These are phyloP conservation scores for Colletotrichum eleusines DNA, from an alignment of 2,329 filamentous ascomycete species.

Conservation along the genomic window DNA sequence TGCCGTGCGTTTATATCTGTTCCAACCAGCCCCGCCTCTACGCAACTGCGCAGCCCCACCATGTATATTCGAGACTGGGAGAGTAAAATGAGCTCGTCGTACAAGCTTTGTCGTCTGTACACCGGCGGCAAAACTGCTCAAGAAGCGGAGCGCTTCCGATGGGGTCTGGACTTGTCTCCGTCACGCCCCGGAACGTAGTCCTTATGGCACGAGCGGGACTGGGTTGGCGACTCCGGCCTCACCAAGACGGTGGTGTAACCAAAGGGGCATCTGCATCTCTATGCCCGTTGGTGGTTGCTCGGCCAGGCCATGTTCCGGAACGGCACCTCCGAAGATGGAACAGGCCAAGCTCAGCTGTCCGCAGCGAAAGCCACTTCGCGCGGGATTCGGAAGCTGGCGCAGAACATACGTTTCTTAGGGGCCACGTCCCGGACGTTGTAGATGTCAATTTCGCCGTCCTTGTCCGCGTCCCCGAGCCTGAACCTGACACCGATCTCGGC, in stretches of 20 bases:
- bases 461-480: constrained; percentile 59
- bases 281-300: constrained; percentile 2
- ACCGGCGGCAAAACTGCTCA: constrained; percentile 26
- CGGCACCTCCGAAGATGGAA: not conserved
- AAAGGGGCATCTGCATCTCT: constrained; percentile 3
- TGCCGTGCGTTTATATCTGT: constrained; percentile 24
- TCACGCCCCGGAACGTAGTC: constrained; percentile 17
- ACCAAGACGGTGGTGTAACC: not conserved
- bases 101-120: constrained; percentile 6
- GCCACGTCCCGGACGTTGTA: constrained; percentile 87
- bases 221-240: not conserved
- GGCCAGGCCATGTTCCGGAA: constrained; percentile 1
- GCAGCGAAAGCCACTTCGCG: constrained; percentile 81
- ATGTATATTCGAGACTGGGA: not conserved
- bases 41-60: constrained; percentile 14
- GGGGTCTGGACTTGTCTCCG: constrained; percentile 6
- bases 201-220: constrained; percentile 9
- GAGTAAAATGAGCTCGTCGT: constrained; percentile 8
- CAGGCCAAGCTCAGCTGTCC: constrained; percentile 14
- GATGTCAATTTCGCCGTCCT: constrained; percentile 65
- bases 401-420: constrained; percentile 96
- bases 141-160: constrained; percentile 17
- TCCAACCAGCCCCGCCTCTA: constrained; percentile 6
- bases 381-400: constrained; percentile 90
- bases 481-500: constrained; percentile 57